Evolutionary conservation across 306 rosid genomes (phyloP), one percentile per base, ranked within the genome.

Genomic region (Begonia loranthoides): DNA sequence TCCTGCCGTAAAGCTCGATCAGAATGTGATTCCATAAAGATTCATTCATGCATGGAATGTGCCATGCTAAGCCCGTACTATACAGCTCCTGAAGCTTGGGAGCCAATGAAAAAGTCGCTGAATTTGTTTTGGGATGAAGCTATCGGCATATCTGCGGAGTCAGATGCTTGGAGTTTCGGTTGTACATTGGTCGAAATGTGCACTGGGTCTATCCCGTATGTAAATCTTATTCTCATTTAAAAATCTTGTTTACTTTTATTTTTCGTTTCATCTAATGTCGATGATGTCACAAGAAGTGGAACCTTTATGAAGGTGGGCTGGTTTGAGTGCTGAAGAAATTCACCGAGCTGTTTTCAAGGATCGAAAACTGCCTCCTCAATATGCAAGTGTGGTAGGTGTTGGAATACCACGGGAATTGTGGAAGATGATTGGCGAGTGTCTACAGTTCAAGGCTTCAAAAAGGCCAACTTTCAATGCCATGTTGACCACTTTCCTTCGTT

Each of bases 111-210:
- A 70, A 90, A 90, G 69, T 70, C 90, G 8, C 66, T 90, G 57
- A 86, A 83, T 73, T 70, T 80, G 61, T 86, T 90, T 56, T 90
- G 99, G 99, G 99, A 90, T 64, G 95, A 90, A 62, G 94, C 80
- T 36, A 81, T 89, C 50, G 97, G 95, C 65, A 82, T 90, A 70
- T 90, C 99, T 72, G 66, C 81, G 13, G 95, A 90, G 71, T 90
- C 95, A 38, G 99, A 90, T 75, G 95, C 99, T 15, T 90, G 99
- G 99, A 90, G 99, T 83, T 90, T 86, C 76, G 99, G 95, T 67
- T 90, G 95, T 76, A 90, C 99, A 16, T 70, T 90, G 88, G 99
- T 90, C 51, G 99, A 90, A 81, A 90, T 90, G 99, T 90, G 99
- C 85, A 90, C 99, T 55, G 94, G 99, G 74, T 70, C 99, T 60